Evolutionary conservation across 176 grass and related monocot genomes (phyloP).

Genomic region (Lolium multiflorum): DNA sequence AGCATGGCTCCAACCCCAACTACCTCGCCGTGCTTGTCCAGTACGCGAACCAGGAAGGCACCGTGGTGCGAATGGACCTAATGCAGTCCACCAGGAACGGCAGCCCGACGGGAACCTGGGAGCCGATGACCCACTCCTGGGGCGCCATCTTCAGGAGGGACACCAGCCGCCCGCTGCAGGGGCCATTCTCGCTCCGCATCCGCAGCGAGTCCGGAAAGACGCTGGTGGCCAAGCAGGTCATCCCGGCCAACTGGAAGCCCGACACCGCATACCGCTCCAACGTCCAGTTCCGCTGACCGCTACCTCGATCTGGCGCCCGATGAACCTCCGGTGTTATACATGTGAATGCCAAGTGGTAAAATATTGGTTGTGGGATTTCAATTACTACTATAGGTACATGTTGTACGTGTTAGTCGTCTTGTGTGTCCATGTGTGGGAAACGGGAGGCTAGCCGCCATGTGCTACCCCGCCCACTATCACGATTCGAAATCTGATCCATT

Average conservation of each 20-base stretch:
- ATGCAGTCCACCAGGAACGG: slow-evolving; percentile 52
- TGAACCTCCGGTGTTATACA: background rate
- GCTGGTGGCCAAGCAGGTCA: slow-evolving; percentile 63
- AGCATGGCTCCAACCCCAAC: slow-evolving; percentile 69
- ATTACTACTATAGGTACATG: background rate
- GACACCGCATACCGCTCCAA: slow-evolving; percentile 67
- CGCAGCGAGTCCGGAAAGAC: slow-evolving; percentile 62
- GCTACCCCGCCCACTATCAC: background rate
- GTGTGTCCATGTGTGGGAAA: background rate
- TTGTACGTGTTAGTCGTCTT: background rate
- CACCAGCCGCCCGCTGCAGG: slow-evolving; percentile 44
- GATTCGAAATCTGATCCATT: background rate
- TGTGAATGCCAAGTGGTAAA: background rate
- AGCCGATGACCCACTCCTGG: slow-evolving; percentile 62
- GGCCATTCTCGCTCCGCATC: slow-evolving; percentile 69
- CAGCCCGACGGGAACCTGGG: slow-evolving; percentile 49
- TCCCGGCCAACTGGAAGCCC: slow-evolving; percentile 64
- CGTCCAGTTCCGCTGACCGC: slow-evolving; percentile 63
- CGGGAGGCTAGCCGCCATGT: background rate
- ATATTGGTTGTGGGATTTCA: background rate
- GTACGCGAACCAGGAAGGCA: slow-evolving; percentile 67
- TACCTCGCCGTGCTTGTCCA: slow-evolving; percentile 68
- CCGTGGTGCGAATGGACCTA: slow-evolving; percentile 60
- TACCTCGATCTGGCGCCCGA: no score
- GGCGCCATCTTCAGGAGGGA: slow-evolving; percentile 65